Evolutionary conservation across 2,329 filamentous ascomycete species (phyloP).

Genomic region (Rhinocladiella similis): DNA sequence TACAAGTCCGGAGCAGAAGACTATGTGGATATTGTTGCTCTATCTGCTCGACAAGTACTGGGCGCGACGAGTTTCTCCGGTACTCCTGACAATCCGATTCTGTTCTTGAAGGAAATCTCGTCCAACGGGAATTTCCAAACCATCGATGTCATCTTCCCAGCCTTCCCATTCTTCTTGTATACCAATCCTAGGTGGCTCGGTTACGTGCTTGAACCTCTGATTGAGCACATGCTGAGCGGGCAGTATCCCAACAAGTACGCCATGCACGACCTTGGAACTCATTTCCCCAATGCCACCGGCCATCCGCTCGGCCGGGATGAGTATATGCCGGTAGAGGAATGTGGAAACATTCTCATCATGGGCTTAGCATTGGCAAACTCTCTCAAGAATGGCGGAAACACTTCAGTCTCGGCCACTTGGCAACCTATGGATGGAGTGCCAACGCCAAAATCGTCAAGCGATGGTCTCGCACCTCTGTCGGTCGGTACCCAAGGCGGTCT

Average conservation of each 20-base stretch:
- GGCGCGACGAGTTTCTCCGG: slow-evolving; percentile 75
- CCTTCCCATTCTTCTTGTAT: slow-evolving; percentile 84
- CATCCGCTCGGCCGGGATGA: slow-evolving; percentile 71
- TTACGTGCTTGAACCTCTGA: slow-evolving; percentile 74
- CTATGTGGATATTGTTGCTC: slow-evolving; percentile 74
- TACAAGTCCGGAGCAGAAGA: slow-evolving; percentile 71
- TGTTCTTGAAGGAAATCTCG: slow-evolving; percentile 85
- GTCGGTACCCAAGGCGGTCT: slow-evolving; percentile 53
- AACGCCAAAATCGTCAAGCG: slow-evolving; percentile 1
- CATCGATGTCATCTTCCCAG: slow-evolving; percentile 83
- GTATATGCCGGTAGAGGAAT: slow-evolving; percentile 75
- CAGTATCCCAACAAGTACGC: slow-evolving; percentile 82
- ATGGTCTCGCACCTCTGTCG: slow-evolving; percentile 38
- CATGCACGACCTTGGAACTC: slow-evolving; percentile 73
- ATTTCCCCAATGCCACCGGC: slow-evolving; percentile 76
- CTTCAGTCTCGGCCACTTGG: slow-evolving; percentile 29
- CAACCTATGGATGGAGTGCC: slow-evolving; percentile 18
- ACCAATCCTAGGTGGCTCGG: slow-evolving; percentile 79
- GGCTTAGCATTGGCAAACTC: slow-evolving; percentile 75
- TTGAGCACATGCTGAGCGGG: slow-evolving; percentile 78
- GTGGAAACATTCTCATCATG: slow-evolving; percentile 82
- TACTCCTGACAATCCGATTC: slow-evolving; percentile 67
- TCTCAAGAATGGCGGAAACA: slow-evolving; percentile 43
- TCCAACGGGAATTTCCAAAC: slow-evolving; percentile 84
- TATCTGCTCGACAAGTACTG: slow-evolving; percentile 77